Base-by-base conservation (phyloP, 164 flowering plant genomes). In the Aristolochia californica region DNA sequence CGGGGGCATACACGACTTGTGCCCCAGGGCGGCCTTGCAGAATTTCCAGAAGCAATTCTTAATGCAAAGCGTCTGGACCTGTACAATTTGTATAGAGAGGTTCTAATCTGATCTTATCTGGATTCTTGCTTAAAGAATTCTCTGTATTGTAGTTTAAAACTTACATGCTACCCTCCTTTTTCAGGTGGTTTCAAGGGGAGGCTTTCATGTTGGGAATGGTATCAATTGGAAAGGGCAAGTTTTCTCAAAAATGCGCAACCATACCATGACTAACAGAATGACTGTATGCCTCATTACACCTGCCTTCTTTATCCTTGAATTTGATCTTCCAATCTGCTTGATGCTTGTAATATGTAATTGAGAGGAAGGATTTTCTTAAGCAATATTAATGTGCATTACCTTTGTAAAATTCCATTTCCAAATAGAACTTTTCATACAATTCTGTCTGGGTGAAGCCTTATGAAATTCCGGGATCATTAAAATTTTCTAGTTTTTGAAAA, bases 141-240 rank as follows among this genome's bases (percentile, higher is more conserved):
- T 0, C 2, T 14, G 0, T n/a, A n/a, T n/a, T n/a, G n/a, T 47
- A 2, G 50, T 16, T n/a, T 17, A 47, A 47, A 20, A 17, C 18
- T 17, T 47, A n/a, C 10, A 17, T 47, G 20, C 5, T 17, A n/a
- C 28, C 55, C 26, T 57, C 25, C 43, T 23, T 18, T 34, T 56
- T 48, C 65, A 94, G 99, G 99, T 94, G 55, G 99, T 90, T 62
- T 84, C 99, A 47, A 81, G 99, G 68, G 99, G 99, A 53, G 99
- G 99, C 44, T 94, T 94, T 73, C 94, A 90, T 68, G 99, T 94
- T 57, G 99, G 99, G 40, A 94, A 94, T 67, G 99, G 99, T 74
- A 94, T 94, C 67, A 94, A 94, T 61, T 94, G 99, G 99, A 94
- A 94, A 77, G 99, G 99, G 38, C 99, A 94, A 66, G 91, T 94